A percentile compares a stretch with the other conserved stretches of the same genome.
These are phyloP conservation scores for Chalciporus sp. DNA, from an alignment of 1,284 basidiomycete genomes.

Conservation along the genomic window DNA sequence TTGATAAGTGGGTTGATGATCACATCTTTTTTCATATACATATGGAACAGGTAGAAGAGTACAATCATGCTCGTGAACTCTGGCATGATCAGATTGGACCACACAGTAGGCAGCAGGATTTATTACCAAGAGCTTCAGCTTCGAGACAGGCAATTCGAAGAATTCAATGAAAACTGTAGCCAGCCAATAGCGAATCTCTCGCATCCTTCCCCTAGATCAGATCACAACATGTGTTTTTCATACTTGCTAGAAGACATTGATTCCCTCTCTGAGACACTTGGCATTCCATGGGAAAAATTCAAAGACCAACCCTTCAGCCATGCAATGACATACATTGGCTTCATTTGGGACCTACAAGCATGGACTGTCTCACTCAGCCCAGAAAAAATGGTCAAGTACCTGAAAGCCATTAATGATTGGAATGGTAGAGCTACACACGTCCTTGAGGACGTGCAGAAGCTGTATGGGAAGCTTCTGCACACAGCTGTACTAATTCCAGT, in stretches of 20 bases:
- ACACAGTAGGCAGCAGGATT: not conserved
- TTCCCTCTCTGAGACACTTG: fast-evolving
- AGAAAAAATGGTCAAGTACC: conserved; percentile 1
- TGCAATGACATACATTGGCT: conserved; percentile 2
- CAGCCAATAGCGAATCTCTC: not conserved
- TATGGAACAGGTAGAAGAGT: not conserved
- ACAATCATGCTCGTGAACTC: not conserved
- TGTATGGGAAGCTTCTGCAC: conserved; percentile 10
- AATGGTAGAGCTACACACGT: fast-evolving
- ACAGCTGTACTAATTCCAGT: not conserved
- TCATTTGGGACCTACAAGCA: not conserved
- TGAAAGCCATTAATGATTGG: not conserved
- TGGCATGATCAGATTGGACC: not conserved
- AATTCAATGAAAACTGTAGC: not conserved
- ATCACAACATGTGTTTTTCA: not conserved
- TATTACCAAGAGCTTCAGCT: not conserved
- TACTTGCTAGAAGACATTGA: conserved; percentile 6
- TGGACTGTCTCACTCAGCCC: not conserved
- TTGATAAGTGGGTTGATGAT: conserved; percentile 9
- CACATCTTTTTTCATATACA: conserved; percentile 1
- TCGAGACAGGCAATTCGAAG: not conserved
- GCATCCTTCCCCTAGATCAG: fast-evolving
- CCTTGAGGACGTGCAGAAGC: not conserved
- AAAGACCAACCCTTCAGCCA: conserved; percentile 13
- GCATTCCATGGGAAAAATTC: conserved; percentile 13